Evolutionary conservation across 108 stramenopile species (phyloP).

Genomic region (Hondaea fermentalgiana): DNA sequence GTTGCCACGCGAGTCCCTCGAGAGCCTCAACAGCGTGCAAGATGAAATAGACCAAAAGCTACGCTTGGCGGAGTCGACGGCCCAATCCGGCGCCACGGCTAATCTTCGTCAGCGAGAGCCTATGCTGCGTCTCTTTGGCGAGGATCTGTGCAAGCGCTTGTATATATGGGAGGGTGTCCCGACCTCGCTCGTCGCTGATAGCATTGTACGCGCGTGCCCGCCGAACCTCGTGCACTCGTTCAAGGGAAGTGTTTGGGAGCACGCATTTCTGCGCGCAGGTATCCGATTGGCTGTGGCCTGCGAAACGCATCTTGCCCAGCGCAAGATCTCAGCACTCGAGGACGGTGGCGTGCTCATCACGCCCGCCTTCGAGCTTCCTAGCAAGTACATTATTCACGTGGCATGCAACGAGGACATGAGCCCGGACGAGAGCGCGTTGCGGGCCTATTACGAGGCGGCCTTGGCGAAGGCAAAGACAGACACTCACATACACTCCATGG

Average conservation of each 20-base stretch:
- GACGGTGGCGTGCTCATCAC: neutral
- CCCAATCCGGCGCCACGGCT: neutral
- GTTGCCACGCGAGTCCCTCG: neutral
- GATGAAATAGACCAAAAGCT: neutral
- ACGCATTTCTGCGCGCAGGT: neutral
- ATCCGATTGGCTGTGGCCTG: neutral
- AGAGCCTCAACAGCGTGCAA: neutral
- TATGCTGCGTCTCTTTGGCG: neutral
- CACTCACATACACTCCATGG: neutral
- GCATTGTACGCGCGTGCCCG: neutral
- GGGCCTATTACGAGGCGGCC: neutral
- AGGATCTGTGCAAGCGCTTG: neutral
- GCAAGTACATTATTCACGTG: conserved; percentile 8
- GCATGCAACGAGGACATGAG: neutral
- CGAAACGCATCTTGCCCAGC: neutral
- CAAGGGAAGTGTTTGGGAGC: neutral
- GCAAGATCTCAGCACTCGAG: neutral
- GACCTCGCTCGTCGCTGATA: neutral
- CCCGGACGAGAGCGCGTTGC: neutral
- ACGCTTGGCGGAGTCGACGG: neutral
- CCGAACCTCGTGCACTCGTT: neutral
- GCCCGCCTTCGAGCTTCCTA: neutral
- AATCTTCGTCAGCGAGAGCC: neutral
- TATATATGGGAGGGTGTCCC: neutral
- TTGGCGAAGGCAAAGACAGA: neutral